Conservation (phyloP, 192 early-diverging fungal species). For the Pilaira anomala region DNA sequence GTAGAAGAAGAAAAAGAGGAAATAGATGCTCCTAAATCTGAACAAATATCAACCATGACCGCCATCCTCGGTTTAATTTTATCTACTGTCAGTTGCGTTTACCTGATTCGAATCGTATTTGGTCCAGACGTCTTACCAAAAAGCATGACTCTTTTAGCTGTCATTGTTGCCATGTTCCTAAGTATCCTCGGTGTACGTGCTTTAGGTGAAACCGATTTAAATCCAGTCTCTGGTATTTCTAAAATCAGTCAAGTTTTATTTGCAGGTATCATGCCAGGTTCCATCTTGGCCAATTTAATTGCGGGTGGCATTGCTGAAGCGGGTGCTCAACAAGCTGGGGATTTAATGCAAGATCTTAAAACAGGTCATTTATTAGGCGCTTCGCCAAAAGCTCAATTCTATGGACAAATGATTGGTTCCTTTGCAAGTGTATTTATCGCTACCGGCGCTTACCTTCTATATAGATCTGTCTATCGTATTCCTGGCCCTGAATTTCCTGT, state of each 20-base stretch:
- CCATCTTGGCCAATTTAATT: constrained; percentile 70
- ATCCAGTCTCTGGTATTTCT: constrained; percentile 79
- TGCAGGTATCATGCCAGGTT: constrained; percentile 70
- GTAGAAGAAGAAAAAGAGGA: constrained; percentile 22
- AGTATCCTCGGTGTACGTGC: constrained; percentile 80
- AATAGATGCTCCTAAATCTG: constrained; percentile 45
- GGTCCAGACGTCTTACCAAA: constrained; percentile 53
- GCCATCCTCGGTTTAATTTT: constrained; percentile 63
- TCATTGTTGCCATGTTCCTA: constrained; percentile 69
- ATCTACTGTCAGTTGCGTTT: constrained; percentile 60
- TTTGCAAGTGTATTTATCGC: constrained; percentile 68
- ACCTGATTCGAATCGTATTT: constrained; percentile 64
- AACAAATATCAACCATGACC: constrained; percentile 60
- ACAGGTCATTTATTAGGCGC: constrained; percentile 82
- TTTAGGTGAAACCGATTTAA: constrained; percentile 78
- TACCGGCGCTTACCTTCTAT: constrained; percentile 65
- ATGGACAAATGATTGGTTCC: constrained; percentile 78
- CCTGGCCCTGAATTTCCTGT: constrained; percentile 67
- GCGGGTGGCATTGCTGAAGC: constrained; percentile 78
- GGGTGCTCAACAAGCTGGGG: constrained; percentile 64
- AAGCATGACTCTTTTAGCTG: constrained; percentile 63
- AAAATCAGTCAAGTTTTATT: constrained; percentile 85
- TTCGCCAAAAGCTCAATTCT: constrained; percentile 81
- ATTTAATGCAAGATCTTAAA: constrained; percentile 71
- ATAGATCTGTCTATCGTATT: constrained; percentile 66